A percentile compares a stretch with the other conserved stretches of the same genome.
Conservation (phyloP, 2,329 filamentous ascomycete genomes). For the Endoconidiophora laricicola region DNA sequence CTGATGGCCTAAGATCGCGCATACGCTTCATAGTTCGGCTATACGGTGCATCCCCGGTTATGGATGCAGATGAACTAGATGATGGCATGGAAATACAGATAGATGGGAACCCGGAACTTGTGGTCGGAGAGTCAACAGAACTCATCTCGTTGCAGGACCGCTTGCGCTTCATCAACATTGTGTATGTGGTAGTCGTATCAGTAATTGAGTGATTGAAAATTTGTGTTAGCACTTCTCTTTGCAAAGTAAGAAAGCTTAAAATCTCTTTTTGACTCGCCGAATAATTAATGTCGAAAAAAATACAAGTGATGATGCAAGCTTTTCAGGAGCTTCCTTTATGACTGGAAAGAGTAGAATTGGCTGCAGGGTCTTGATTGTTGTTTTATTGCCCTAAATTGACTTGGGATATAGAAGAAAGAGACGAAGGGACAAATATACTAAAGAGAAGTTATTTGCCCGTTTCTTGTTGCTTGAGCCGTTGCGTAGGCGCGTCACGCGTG, state of each 20-base stretch:
- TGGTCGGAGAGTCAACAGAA: slow-evolving; percentile 21
- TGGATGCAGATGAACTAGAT: background rate
- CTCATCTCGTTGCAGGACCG: slow-evolving; percentile 38
- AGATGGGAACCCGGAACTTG: background rate
- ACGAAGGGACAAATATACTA: background rate
- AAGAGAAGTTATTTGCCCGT: background rate
- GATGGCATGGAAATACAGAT: background rate
- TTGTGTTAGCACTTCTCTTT: background rate
- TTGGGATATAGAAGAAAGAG: background rate
- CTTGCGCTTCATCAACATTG: slow-evolving; percentile 46
- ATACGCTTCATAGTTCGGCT: slow-evolving; percentile 46
- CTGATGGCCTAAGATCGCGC: slow-evolving; percentile 40
- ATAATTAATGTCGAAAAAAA: no score
- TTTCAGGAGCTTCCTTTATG: no score
- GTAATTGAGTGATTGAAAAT: background rate
- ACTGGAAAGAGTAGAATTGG: no score
- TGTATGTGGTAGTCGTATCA: background rate
- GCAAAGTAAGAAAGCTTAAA: no score
- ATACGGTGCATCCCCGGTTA: slow-evolving; percentile 10
- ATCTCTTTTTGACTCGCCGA: no score
- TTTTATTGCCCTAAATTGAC: no score
- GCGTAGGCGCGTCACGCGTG: slow-evolving; percentile 3
- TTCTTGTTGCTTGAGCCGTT: background rate
- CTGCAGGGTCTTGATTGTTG: no score
- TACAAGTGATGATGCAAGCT: no score